A percentile compares a stretch with the other conserved stretches of the same genome.
Conservation (phyloP, 2,329 filamentous ascomycete genomes). For the Colletotrichum melonis region DNA sequence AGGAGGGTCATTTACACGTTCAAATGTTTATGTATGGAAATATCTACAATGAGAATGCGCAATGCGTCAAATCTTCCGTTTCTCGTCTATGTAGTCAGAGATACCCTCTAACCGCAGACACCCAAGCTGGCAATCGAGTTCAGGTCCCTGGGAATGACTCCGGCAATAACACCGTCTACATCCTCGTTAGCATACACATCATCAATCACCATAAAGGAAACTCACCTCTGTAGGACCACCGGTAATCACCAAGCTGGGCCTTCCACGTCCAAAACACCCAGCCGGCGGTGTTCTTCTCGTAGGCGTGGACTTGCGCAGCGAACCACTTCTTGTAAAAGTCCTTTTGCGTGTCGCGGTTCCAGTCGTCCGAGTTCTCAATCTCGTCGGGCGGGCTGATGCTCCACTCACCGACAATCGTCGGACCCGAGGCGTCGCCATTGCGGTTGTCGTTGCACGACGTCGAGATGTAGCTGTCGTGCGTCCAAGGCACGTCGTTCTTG, state of each 20-base stretch:
- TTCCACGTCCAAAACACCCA: slow-evolving; percentile 75
- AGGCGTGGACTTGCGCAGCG: slow-evolving; percentile 65
- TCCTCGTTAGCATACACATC: neutral
- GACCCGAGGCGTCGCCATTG: slow-evolving; percentile 49
- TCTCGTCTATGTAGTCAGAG: neutral
- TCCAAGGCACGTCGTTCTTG: slow-evolving; percentile 48
- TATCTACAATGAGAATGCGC: neutral
- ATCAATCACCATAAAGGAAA: neutral
- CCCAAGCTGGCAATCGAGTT: slow-evolving; percentile 29
- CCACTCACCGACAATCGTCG: slow-evolving; percentile 70
- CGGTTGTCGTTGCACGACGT: slow-evolving; percentile 62
- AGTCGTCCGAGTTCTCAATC: slow-evolving; percentile 57
- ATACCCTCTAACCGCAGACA: slow-evolving; percentile 8
- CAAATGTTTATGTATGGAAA: neutral
- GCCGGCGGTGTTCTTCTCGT: slow-evolving; percentile 61
- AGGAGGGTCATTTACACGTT: neutral
- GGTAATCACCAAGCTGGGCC: slow-evolving; percentile 45
- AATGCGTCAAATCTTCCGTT: neutral
- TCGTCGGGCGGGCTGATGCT: slow-evolving; percentile 62
- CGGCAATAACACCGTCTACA: slow-evolving; percentile 29
- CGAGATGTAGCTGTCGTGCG: slow-evolving; percentile 60
- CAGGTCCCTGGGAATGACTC: slow-evolving; percentile 26
- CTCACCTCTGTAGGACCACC: slow-evolving; percentile 43
- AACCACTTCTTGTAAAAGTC: slow-evolving; percentile 68
- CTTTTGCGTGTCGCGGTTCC: slow-evolving; percentile 52